Conservation (phyloP, 2,329 filamentous ascomycete species). For the Leptographium radiaticola region DNA sequence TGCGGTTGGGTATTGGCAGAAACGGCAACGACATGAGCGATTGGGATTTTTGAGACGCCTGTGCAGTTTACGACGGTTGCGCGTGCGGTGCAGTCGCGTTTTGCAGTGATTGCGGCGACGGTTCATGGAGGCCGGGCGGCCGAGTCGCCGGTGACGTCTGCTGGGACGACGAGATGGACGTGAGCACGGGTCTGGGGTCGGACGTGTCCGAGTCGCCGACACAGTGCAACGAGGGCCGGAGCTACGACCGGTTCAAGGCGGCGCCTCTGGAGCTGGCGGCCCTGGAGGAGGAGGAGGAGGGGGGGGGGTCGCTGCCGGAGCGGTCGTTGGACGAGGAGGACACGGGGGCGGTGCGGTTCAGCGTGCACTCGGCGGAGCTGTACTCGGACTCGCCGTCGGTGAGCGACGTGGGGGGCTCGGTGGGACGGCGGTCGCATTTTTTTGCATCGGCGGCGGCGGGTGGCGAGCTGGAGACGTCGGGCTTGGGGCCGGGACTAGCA, state of each 20-base stretch:
- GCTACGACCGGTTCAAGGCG: conserved; percentile 33
- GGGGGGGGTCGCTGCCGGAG: conserved; percentile 15
- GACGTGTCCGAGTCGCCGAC: conserved; percentile 37
- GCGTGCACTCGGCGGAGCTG: conserved; percentile 11
- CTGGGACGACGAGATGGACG: conserved; percentile 2
- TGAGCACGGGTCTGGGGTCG: background rate
- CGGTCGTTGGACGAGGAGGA: conserved; percentile 29
- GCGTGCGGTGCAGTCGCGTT: no score
- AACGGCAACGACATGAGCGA: no score
- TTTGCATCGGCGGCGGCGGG: background rate
- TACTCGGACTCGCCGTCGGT: conserved; percentile 21
- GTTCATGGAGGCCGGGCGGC: no score
- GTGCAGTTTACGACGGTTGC: no score
- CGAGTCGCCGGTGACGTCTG: background rate
- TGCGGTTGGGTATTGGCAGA: no score
- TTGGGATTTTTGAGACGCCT: no score
- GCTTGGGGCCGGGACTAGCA: background rate
- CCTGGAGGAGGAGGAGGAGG: conserved; percentile 10
- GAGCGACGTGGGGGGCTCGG: background rate
- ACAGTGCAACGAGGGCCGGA: conserved; percentile 42
- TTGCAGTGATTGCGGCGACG: no score
- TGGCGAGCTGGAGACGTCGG: background rate
- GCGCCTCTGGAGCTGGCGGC: conserved; percentile 6
- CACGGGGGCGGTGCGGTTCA: conserved; percentile 35
- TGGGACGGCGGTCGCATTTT: conserved; percentile 1